Percentiles rank a stretch among this genome's conserved stretches.
Evolutionary conservation across 768 basidiomycete species (phyloP).

Genomic region (Suillus ampliporus): DNA sequence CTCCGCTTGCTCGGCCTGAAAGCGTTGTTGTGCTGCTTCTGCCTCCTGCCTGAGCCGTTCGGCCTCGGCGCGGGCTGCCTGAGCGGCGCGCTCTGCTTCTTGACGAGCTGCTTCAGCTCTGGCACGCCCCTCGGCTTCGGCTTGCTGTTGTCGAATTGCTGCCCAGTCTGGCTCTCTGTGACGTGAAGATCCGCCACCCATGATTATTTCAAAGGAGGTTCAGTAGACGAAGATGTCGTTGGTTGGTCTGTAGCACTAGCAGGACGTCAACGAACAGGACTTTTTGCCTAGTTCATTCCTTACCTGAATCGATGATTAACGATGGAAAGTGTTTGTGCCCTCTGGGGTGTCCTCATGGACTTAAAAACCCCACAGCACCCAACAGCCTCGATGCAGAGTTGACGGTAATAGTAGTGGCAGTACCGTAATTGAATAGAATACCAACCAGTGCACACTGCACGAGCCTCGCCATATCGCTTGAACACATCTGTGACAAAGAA

Average conservation of each 20-base stretch:
- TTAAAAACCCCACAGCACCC: background rate
- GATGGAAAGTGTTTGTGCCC: background rate
- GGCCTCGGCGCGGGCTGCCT: conserved; percentile 28
- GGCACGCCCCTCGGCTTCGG: conserved; percentile 17
- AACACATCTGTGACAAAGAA: background rate
- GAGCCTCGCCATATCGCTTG: background rate
- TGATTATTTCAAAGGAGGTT: conserved; percentile 5
- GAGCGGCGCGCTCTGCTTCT: conserved; percentile 31
- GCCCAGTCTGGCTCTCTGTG: conserved; percentile 29
- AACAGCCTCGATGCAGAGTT: background rate
- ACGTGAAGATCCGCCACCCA: conserved; percentile 34
- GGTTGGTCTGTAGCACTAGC: background rate
- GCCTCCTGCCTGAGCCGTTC: conserved; percentile 19
- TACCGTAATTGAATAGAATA: too few relatives aligned
- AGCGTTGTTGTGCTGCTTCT: background rate
- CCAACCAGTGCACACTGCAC: background rate
- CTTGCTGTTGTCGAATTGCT: conserved; percentile 25
- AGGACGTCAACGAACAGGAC: background rate
- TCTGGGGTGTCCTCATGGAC: background rate
- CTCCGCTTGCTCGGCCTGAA: conserved; percentile 1
- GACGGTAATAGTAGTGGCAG: background rate
- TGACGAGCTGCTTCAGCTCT: conserved; percentile 17
- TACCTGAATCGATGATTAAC: background rate
- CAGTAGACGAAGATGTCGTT: background rate
- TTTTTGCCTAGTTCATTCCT: background rate